These are phyloP conservation scores for Eucalyptus shirleyi DNA, from an alignment of 345 rosid genomes.

Conservation along the genomic window DNA sequence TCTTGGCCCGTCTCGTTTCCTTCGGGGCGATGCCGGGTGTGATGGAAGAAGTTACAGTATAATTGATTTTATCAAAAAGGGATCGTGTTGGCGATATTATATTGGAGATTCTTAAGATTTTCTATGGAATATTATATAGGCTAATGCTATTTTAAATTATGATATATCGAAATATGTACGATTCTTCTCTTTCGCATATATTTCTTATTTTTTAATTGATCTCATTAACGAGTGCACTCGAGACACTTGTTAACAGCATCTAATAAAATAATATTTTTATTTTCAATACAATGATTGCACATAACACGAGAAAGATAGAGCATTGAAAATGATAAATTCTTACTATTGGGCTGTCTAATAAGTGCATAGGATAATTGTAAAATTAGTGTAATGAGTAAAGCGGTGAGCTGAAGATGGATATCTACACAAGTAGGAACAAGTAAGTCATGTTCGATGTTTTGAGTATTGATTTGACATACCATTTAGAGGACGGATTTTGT, in stretches of 20 bases:
- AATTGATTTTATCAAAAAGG: too few species aligned
- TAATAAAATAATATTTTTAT: background rate
- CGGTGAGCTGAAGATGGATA: background rate
- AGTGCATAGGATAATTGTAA: background rate
- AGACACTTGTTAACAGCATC: accelerated
- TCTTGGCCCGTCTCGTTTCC: background rate
- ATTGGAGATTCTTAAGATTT: too few species aligned
- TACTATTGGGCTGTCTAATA: too few species aligned
- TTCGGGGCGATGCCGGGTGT: background rate
- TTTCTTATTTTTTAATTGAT: background rate
- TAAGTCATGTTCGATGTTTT: background rate
- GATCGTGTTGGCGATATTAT: too few species aligned
- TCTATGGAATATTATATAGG: too few species aligned
- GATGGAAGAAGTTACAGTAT: too few species aligned
- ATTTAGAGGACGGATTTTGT: background rate
- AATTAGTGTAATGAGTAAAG: background rate
- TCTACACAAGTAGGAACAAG: background rate
- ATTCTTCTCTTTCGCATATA: accelerated
- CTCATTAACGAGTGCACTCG: background rate
- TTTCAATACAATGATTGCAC: background rate
- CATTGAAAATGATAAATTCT: background rate
- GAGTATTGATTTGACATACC: background rate
- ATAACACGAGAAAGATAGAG: background rate
- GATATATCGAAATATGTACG: too few species aligned
- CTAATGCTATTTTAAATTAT: too few species aligned